Base-by-base conservation (phyloP, 495 filamentous ascomycete species). In the Aspergillus avenaceus region DNA sequence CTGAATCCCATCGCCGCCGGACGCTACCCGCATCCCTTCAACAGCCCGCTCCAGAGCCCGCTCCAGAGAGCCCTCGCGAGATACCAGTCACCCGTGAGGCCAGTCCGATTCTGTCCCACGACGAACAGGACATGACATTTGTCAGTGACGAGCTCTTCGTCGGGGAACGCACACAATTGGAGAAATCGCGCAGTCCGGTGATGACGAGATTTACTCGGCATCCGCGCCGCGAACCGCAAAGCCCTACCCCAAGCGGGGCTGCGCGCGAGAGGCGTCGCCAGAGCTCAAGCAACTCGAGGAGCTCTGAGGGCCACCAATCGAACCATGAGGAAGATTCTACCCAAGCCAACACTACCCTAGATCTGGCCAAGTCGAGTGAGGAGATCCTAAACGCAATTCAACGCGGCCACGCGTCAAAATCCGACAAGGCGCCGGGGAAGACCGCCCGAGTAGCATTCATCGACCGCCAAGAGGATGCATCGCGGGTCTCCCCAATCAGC, bases 401-500 rank as follows among this genome's bases (percentile, higher is more conserved):
- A 29, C 19, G 23, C 12, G 34, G 19, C 19, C 6, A 2, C 19
- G 25, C 31, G 5, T 16, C 25, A 3, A 46, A 25, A 16, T 32
- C 36, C 7, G 55, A 45, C 37, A 48, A 5, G 26, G 47, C 21
- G 34, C 28, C 52, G n/a, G 26, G n/a, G 16, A 41, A 47, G 26
- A 45, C 27, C 19, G n/a, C 52, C 7, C 55, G 43, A 24, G 53
- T 50, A n/a, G 47, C 58, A 5, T 65, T 70, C 27, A 66, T 73
- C 22, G 70, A 73, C 51, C 66, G 61, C 8, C 70, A 73, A 32
- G 29, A 44, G 3, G 56, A 56, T 34, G 70, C 70, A 8, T 45
- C 45, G 5, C 57, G 63, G 8, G 55, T 73, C 2, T 68, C 63
- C 1, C 65, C 64, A n/a, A 63, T 69, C 29, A 54, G 54, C 27